Base-by-base conservation (phyloP, 2,329 filamentous ascomycete genomes). In the Ophiostoma australiae region DNA sequence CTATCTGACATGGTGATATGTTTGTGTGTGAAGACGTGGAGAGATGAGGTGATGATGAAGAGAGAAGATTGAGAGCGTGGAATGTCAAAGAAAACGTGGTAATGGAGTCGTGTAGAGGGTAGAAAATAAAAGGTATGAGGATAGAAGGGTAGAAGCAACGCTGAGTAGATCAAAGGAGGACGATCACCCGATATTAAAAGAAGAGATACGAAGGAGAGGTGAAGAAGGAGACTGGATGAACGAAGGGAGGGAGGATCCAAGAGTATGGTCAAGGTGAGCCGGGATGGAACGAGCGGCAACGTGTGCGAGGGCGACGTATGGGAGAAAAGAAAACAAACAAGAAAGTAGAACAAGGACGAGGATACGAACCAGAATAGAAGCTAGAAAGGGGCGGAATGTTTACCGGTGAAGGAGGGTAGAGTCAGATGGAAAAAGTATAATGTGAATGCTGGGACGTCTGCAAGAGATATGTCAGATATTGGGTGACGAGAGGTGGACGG, bases 1-100 rank as follows among this genome's bases (percentile, higher is more conserved):
- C 44, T 72, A 39, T 72, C 72, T 35, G 72, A 72, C 72, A 74
- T 73, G n/a, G n/a, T 66, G 44, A 6, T 15, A 27, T n/a, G 5
- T 48, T 15, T 48, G 20, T n/a, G 44, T 17, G 33, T 33, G 37
- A 23, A 31, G 15, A 35, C 2, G 69, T 11, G 44, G 8, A 15
- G 35, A 61, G 37, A 5, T 37, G 11, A 23, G 27, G 48, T 7
- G 20, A 58, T 58, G 17, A 10, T 39, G 52, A 27, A 58, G n/a
- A 58, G 23, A 58, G 10, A 17, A 13, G 20, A 58, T 27, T 27
- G n/a, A 58, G 23, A 15, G 27, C n/a, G 52, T 31, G 52, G 10
- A 58, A 58, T 58, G 52, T 11, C n/a, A 58, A 58, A 23, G 13
- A 27, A 58, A 58, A 58, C 52, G 52, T 58, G 52, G 52, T 13